Conservation (phyloP, 2,329 filamentous ascomycete genomes). For the Aspergillus sp. region DNA sequence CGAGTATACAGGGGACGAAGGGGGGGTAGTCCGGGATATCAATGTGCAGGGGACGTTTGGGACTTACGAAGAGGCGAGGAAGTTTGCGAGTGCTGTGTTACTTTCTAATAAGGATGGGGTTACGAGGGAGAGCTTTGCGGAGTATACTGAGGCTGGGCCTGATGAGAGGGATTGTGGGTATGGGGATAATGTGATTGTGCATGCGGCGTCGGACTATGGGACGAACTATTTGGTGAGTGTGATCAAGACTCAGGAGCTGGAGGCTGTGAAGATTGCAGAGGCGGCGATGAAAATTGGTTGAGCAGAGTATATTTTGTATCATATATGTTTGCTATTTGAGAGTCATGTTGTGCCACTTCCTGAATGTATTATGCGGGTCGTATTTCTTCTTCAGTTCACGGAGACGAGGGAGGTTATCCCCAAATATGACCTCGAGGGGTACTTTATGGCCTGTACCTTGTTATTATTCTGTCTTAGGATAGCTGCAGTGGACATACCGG, state of each 20-base stretch:
- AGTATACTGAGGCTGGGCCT: slow-evolving; percentile 26
- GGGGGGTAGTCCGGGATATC: slow-evolving; percentile 16
- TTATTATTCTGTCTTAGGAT: background rate
- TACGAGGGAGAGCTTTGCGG: slow-evolving; percentile 25
- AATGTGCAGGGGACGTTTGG: slow-evolving; percentile 25
- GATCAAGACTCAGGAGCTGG: slow-evolving; percentile 26
- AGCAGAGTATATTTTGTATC: background rate
- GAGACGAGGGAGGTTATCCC: background rate
- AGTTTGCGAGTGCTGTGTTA: slow-evolving; percentile 21
- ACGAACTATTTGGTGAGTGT: slow-evolving; percentile 30
- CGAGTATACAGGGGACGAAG: slow-evolving; percentile 20
- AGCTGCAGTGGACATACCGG: background rate
- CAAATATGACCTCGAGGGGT: background rate
- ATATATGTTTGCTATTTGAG: too few relatives aligned
- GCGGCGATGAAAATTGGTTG: slow-evolving; percentile 16
- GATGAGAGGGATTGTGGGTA: slow-evolving; percentile 28
- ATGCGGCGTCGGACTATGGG: slow-evolving; percentile 25
- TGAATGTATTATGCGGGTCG: background rate
- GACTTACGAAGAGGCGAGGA: slow-evolving; percentile 25
- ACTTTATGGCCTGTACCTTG: background rate
- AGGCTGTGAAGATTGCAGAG: slow-evolving; percentile 26
- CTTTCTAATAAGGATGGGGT: slow-evolving; percentile 19
- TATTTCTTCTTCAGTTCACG: background rate
- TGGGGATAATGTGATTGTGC: slow-evolving; percentile 33
- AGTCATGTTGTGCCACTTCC: background rate